Percentiles rank a stretch among this genome's conserved stretches.
These are phyloP conservation scores for Trichoderma sp. DNA, from an alignment of 2,329 filamentous ascomycete species.

Conservation along the genomic window DNA sequence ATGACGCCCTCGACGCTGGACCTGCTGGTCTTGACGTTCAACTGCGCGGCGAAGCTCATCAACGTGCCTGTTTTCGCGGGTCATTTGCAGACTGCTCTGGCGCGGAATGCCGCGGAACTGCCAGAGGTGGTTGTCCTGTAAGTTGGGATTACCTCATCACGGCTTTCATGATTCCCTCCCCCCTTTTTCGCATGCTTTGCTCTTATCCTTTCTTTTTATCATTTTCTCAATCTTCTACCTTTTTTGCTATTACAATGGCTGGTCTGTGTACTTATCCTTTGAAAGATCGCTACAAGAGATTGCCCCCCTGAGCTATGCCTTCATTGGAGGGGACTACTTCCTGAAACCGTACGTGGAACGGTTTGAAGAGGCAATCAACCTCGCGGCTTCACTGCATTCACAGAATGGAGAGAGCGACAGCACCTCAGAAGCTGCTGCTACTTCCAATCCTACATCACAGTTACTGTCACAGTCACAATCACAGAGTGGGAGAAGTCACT, in stretches of 20 bases:
- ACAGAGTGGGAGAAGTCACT: constrained; percentile 40
- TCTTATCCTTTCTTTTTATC: neutral
- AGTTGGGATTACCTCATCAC: constrained; percentile 32
- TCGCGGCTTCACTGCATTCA: constrained; percentile 54
- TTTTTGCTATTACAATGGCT: neutral
- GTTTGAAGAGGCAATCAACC: constrained; percentile 68
- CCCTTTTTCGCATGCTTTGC: neutral
- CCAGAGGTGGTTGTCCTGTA: constrained; percentile 59
- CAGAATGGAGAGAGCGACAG: constrained; percentile 23
- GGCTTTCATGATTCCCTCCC: neutral
- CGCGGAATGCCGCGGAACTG: constrained; percentile 45
- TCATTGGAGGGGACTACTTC: constrained; percentile 81
- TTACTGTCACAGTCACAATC: neutral
- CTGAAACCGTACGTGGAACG: constrained; percentile 72
- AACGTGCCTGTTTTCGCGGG: constrained; percentile 67
- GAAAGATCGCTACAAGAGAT: constrained; percentile 81
- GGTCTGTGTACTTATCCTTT: neutral
- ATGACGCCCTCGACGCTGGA: constrained; percentile 55
- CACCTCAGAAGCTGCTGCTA: constrained; percentile 17
- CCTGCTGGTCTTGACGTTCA: constrained; percentile 83
- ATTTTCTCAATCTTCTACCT: neutral
- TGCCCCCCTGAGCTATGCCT: constrained; percentile 77
- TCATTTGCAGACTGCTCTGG: constrained; percentile 63
- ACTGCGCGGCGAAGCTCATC: constrained; percentile 74
- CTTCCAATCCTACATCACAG: constrained; percentile 8